Evolutionary conservation across 1,284 basidiomycete species (phyloP).

Genomic region (Malassezia globosa): DNA sequence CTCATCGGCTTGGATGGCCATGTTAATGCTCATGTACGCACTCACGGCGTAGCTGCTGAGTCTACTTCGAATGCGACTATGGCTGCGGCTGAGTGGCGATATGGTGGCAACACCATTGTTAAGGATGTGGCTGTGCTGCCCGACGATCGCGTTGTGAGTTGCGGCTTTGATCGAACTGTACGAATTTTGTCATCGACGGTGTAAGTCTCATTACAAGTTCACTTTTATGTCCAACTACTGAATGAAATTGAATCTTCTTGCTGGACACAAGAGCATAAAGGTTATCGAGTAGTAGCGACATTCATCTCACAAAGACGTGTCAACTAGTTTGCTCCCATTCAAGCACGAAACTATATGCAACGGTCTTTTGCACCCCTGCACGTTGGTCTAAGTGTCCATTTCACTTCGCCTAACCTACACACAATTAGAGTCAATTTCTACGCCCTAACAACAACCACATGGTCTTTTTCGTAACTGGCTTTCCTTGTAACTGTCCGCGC

Average conservation of each 20-base stretch:
- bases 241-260: no score
- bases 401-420: no score
- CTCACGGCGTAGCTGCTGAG: conserved; percentile 19
- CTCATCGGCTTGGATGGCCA: conserved; percentile 27
- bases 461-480: conserved; percentile 11
- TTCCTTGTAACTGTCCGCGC: conserved; percentile 6
- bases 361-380: no score
- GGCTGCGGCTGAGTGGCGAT: conserved; percentile 21
- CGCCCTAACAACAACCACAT: conserved; percentile 5
- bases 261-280: no score
- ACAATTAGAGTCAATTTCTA: neutral
- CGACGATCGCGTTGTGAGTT: conserved; percentile 26
- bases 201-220: neutral
- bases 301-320: no score
- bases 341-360: no score
- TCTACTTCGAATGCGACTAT: conserved; percentile 2
- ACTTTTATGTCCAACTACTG: no score
- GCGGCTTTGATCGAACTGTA: conserved; percentile 36
- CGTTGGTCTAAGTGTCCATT: no score
- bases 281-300: no score
- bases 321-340: no score
- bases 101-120: conserved; percentile 39
- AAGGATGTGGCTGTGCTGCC: conserved; percentile 29
- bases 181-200: no score
- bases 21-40: conserved; percentile 21